phyloP scores from a whole-genome alignment of 345 rosid genomes.

The Citrus trifoliata region DNA sequence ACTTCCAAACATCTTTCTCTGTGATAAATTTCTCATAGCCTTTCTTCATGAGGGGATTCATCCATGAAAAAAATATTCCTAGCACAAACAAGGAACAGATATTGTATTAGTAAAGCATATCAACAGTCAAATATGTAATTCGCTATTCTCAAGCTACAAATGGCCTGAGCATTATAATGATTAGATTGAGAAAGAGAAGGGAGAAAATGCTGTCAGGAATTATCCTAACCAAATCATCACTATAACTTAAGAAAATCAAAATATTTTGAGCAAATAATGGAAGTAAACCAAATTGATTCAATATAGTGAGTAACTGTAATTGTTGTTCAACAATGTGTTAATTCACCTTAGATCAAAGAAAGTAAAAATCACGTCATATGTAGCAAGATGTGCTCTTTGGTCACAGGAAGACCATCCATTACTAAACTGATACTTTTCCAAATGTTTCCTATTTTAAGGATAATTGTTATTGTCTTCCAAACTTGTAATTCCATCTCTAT shows the following conservation, averaged over 20 bases:
- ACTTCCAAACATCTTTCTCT: constrained; percentile 91
- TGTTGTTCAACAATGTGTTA: neutral
- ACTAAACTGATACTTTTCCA: neutral
- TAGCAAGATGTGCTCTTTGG: neutral
- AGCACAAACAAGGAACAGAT: constrained; percentile 4
- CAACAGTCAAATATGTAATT: neutral
- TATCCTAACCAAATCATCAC: constrained; percentile 8
- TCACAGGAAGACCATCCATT: neutral
- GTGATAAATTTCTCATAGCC: constrained; percentile 90
- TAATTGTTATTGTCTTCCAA: neutral
- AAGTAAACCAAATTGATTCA: neutral
- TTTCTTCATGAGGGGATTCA: constrained; percentile 80
- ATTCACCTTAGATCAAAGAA: neutral
- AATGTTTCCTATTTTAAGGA: neutral
- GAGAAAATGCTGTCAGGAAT: neutral
- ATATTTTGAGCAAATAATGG: neutral
- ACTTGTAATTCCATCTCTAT: neutral
- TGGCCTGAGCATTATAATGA: neutral
- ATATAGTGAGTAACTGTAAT: neutral
- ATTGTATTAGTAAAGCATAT: constrained; percentile 16
- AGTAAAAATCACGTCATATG: neutral
- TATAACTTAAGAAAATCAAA: neutral
- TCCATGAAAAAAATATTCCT: constrained; percentile 78
- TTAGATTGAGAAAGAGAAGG: neutral
- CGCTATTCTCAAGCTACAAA: neutral